Conservation (phyloP, 192 early-diverging fungal genomes). For the Umbelopsis sp. region DNA sequence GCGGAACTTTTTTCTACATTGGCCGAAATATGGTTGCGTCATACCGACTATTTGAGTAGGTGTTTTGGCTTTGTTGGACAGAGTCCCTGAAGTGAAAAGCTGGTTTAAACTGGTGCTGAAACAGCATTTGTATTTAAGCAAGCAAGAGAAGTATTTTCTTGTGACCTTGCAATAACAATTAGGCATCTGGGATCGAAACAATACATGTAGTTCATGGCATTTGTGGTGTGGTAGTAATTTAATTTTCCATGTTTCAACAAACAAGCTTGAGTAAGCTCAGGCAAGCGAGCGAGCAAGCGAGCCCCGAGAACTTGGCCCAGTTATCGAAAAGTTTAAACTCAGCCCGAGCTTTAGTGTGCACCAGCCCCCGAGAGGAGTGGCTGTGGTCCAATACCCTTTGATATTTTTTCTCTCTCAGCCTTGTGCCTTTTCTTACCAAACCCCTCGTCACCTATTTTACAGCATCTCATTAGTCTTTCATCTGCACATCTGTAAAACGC, state of each 20-base stretch:
- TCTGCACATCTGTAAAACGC: neutral
- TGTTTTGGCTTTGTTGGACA: no score
- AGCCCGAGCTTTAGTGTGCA: neutral
- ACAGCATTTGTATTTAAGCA: no score
- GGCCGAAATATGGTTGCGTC: no score
- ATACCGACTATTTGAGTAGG: no score
- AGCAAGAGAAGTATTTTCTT: no score
- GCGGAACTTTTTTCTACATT: no score
- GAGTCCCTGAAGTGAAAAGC: no score
- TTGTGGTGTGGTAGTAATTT: neutral
- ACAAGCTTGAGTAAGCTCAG: no score
- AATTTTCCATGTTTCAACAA: neutral
- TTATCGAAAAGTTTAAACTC: neutral
- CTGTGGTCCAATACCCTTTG: slow-evolving; percentile 8
- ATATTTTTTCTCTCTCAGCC: slow-evolving; percentile 13
- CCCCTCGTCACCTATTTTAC: neutral
- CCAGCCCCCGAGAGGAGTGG: slow-evolving; percentile 18
- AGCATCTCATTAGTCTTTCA: neutral
- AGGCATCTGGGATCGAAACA: neutral
- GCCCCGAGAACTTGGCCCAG: neutral
- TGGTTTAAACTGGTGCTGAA: no score
- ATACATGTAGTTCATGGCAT: neutral
- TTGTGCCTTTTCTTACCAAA: slow-evolving; percentile 2
- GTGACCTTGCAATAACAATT: no score
- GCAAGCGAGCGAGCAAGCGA: no score